Conservation (phyloP, 2,329 filamentous ascomycete genomes). For the Rugonectria rugulosa region DNA sequence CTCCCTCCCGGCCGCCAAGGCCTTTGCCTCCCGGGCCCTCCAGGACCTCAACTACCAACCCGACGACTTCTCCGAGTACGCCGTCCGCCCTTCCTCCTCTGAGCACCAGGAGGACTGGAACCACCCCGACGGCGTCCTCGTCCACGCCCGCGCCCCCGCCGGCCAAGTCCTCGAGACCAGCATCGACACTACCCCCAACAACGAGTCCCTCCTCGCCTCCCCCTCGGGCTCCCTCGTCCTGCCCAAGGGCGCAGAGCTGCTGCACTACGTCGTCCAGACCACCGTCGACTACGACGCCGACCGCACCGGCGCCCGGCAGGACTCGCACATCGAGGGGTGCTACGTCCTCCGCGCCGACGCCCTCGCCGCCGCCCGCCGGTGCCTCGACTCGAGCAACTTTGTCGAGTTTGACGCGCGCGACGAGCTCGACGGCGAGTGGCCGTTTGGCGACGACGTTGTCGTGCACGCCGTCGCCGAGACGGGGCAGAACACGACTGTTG, state of each 20-base stretch:
- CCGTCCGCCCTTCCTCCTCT: conserved; percentile 22
- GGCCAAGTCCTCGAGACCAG: conserved; percentile 49
- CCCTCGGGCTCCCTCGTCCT: conserved; percentile 31
- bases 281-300: conserved; percentile 51
- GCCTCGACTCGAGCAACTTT: conserved; percentile 42
- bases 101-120: conserved; percentile 39
- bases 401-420: conserved; percentile 47
- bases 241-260: conserved; percentile 36
- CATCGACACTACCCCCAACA: conserved; percentile 49
- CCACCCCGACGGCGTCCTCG: conserved; percentile 48
- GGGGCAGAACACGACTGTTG: conserved; percentile 51
- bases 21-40: conserved; percentile 44
- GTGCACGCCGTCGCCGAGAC: conserved; percentile 52
- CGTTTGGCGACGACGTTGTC: conserved; percentile 53
- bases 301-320: conserved; percentile 43
- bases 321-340: conserved; percentile 49
- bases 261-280: conserved; percentile 53
- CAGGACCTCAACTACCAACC: conserved; percentile 44
- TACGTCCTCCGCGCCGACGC: conserved; percentile 46
- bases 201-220: conserved; percentile 35
- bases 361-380: conserved; percentile 42
- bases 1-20: conserved; percentile 46
- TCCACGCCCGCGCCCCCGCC: conserved; percentile 45
- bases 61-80: conserved; percentile 48
- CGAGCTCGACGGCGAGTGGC: conserved; percentile 45